Evolutionary conservation across 495 filamentous ascomycete species (phyloP).

Genomic region (Penicillium turbatum): DNA sequence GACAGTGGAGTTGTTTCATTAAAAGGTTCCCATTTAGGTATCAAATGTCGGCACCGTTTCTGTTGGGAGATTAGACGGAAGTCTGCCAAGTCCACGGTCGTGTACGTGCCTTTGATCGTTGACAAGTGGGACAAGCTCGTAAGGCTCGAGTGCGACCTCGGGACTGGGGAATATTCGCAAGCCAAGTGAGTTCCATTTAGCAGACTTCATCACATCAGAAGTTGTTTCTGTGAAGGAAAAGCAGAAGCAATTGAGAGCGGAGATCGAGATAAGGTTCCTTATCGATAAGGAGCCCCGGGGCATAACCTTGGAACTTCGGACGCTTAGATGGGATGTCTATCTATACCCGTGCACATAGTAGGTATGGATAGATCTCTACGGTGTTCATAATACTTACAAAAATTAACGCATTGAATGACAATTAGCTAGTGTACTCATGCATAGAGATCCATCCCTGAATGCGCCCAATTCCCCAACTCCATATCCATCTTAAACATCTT

Average conservation of each 20-base stretch:
- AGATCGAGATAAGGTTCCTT: conserved; percentile 3
- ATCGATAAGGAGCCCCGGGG: conserved; percentile 15
- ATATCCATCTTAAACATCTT: neutral
- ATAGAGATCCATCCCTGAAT: neutral
- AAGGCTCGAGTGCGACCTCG: conserved; percentile 32
- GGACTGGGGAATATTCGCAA: conserved; percentile 34
- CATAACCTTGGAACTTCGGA: no score
- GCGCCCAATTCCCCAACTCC: neutral
- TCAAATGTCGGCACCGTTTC: conserved; percentile 38
- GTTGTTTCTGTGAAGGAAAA: neutral
- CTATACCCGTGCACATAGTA: no score
- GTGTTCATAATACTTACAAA: neutral
- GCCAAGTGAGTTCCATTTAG: conserved; percentile 39
- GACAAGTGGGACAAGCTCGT: conserved; percentile 34
- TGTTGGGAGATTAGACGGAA: conserved; percentile 7
- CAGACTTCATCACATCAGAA: neutral
- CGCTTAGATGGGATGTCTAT: neutral
- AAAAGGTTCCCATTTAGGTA: conserved; percentile 13
- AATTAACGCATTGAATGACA: no score
- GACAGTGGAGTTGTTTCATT: neutral
- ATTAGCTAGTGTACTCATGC: neutral
- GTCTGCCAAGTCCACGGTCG: neutral
- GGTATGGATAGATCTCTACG: neutral
- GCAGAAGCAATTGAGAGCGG: neutral
- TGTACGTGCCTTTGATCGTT: conserved; percentile 33